These are phyloP conservation scores for Saccharum spontaneum DNA, from an alignment of 176 grass and related monocot species.

Conservation along the genomic window DNA sequence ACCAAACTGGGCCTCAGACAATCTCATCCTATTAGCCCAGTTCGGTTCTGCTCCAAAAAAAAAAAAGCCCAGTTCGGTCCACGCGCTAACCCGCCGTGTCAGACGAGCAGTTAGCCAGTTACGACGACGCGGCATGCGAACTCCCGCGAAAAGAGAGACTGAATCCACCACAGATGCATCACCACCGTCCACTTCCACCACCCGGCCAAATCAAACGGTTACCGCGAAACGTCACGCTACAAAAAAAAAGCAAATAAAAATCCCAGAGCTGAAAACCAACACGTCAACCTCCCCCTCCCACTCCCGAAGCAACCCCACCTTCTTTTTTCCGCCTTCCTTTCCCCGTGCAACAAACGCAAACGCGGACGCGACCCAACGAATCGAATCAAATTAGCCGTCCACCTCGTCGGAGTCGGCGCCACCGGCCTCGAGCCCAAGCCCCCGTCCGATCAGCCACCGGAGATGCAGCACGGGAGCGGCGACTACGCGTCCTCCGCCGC, in stretches of 20 bases:
- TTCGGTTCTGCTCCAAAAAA: not conserved
- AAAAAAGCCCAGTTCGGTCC: not conserved
- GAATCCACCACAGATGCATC: constrained; percentile 8
- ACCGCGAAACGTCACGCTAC: not conserved
- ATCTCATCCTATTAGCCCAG: not conserved
- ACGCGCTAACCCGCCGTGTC: constrained; percentile 20
- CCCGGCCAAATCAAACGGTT: constrained; percentile 25
- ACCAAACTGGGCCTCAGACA: not conserved
- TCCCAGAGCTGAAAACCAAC: not conserved
- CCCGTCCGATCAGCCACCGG: constrained; percentile 2
- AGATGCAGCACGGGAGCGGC: constrained; percentile 63
- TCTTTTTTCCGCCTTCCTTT: not conserved
- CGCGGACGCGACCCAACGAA: constrained; percentile 43
- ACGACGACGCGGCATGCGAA: not conserved
- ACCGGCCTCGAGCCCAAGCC: not conserved
- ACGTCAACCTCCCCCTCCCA: constrained; percentile 22
- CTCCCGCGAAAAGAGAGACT: constrained; percentile 32
- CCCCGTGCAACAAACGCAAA: constrained; percentile 48
- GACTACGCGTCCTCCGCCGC: constrained; percentile 52
- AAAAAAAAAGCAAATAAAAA: not conserved
- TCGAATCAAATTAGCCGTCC: constrained; percentile 6
- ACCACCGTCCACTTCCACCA: constrained; percentile 6
- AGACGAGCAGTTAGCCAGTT: not conserved
- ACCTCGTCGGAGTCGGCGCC: not conserved
- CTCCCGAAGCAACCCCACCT: constrained; percentile 34